These are phyloP conservation scores for Boletellus emodensis DNA, from an alignment of 768 basidiomycete genomes.

Conservation along the genomic window DNA sequence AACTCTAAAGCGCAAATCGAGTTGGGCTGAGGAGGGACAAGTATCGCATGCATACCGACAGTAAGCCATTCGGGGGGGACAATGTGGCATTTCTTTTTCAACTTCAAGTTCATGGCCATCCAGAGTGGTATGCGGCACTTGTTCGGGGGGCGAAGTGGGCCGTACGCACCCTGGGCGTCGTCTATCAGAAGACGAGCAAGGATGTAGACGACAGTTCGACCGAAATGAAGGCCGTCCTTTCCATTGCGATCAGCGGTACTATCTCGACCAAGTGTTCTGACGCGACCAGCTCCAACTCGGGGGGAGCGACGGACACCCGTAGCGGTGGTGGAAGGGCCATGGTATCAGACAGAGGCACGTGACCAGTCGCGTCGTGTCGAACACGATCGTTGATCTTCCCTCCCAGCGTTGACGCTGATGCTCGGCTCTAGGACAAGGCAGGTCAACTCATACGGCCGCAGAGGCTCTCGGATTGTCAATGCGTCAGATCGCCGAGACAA, in stretches of 20 bases:
- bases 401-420: conserved; percentile 17
- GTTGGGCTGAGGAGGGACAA: background rate
- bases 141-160: conserved; percentile 85
- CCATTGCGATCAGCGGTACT: conserved; percentile 86
- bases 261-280: conserved; percentile 83
- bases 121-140: conserved; percentile 88
- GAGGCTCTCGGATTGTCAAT: conserved; percentile 56
- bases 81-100: conserved; percentile 93
- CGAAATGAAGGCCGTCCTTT: conserved; percentile 87
- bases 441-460: conserved; percentile 61
- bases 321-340: conserved; percentile 81
- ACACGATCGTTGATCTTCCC: background rate
- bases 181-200: conserved; percentile 6
- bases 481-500: conserved; percentile 33
- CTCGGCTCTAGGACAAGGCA: conserved; percentile 60
- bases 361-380: conserved; percentile 15
- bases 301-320: conserved; percentile 69
- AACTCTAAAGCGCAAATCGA: conserved; percentile 50
- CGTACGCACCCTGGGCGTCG: conserved; percentile 73
- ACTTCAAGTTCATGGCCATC: conserved; percentile 92
- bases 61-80: conserved; percentile 87
- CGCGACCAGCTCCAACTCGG: conserved; percentile 85
- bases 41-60: conserved; percentile 54
- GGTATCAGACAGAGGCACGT: conserved; percentile 11
- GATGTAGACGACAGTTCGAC: conserved; percentile 39